Conservation (phyloP, 179 eudicot species). For the Patellifolia procumbens region DNA sequence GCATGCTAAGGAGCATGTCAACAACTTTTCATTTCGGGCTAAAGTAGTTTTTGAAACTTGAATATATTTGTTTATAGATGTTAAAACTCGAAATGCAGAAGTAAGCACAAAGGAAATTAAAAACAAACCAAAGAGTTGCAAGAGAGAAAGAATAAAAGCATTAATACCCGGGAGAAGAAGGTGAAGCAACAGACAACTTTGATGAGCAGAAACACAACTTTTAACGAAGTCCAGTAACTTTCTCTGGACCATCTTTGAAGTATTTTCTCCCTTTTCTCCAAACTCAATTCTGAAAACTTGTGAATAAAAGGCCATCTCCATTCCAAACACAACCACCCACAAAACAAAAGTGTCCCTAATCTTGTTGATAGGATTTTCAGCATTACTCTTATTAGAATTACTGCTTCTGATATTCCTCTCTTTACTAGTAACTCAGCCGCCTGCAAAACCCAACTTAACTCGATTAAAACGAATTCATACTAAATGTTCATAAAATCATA, state of each 20-base stretch:
- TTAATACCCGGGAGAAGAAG: constrained; percentile 34
- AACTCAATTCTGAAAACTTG: constrained; percentile 34
- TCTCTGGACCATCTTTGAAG: constrained; percentile 72
- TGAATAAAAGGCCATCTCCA: constrained; percentile 41
- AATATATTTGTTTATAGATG: too few relatives aligned
- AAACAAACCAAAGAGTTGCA: neutral
- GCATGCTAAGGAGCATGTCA: too few relatives aligned
- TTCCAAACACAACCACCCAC: constrained; percentile 37
- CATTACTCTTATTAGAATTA: constrained; percentile 28
- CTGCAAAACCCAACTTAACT: constrained; percentile 10
- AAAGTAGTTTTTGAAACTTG: too few relatives aligned
- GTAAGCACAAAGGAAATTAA: too few relatives aligned
- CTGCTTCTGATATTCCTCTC: constrained; percentile 35
- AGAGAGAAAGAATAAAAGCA: neutral
- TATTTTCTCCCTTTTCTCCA: constrained; percentile 39
- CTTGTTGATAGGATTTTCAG: constrained; percentile 33
- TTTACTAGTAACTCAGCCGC: constrained; percentile 30
- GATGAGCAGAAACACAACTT: constrained; percentile 30
- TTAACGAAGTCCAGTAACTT: constrained; percentile 35
- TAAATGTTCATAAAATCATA: too few relatives aligned
- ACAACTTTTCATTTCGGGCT: too few relatives aligned
- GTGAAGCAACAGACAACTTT: constrained; percentile 23
- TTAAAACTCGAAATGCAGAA: too few relatives aligned
- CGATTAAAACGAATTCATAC: neutral
- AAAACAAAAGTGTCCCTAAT: constrained; percentile 41